Base-by-base conservation (phyloP, 352 stramenopile species). In the Blastocystis sp. region DNA sequence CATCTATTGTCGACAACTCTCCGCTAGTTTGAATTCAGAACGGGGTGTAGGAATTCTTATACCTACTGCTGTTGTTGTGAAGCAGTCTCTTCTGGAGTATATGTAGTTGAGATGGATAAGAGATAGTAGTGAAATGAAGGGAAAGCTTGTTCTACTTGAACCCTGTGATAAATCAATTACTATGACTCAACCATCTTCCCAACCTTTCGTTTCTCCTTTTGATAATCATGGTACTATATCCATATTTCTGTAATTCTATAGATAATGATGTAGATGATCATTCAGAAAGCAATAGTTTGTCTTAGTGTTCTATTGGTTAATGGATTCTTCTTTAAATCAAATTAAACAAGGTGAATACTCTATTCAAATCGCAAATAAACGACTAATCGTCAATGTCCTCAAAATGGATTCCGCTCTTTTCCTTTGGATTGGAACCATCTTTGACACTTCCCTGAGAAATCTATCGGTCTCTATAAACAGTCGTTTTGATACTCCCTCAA, bases 341-440 rank as follows among this genome's bases (percentile, higher is more conserved):
- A 80, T 80, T 37, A 80, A 80, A 42, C 69, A 80, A 80, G 69
- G 69, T 43, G 69, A 80, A 61, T 80, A 80, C 51, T 65, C 69
- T n/a, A 80, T 80, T 52, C 43, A 54, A 16, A 42, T 80, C 19
- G 16, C 16, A n/a, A 58, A 80, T 21, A 27, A 49, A 37, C 21
- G 27, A 16, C 16, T 80, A 7, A 54, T 80, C 12, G 69, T 80
- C 35, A 80, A 80, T 43, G 35, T 80, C 14, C 58, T 80, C 43
- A 43, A 49, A 24, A 80, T 80, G 69, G 43, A 61, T n/a, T 80
- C 69, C 1, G 37, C 69, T 14, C 43, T 80, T 19, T 24, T 80
- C 12, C 43, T 80, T 29, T 80, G 69, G 69, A 59, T 80, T 27
- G 69, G 69, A 80, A 80, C 16, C 6, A 14, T 49, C 11, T 54